Base-by-base conservation (phyloP, 1,139 yeast genomes). In the Candida pseudoviswanathii region DNA sequence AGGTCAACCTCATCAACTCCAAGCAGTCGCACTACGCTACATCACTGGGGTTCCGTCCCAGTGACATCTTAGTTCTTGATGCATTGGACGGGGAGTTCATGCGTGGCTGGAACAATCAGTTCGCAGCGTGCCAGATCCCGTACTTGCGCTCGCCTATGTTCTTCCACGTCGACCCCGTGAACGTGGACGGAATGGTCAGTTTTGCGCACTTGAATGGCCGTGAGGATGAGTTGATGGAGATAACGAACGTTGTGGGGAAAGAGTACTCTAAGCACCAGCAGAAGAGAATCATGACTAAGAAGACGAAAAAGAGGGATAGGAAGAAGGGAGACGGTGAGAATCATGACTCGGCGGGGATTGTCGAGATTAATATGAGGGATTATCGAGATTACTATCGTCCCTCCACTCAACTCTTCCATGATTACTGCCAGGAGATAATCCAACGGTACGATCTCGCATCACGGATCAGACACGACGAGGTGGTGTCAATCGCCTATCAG, bases 141-240 rank as follows among this genome's bases (percentile, higher is more conserved):
- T 66, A 59, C 51, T 62, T 77, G n/a, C 55, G 81, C 26, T 73
- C 79, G 1, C 81, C 82, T 2, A 77, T 77, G 81, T 76, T 77
- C 51, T 77, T 77, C 58, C 82, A 77, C 52, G 73, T 76, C 0
- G 81, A 77, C 51, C 81, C 81, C 0, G 70, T 64, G 3, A 75
- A 73, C 57, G 61, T 77, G 25, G 81, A 77, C 56, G 79, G 75
- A 0, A 55, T 77, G 61, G 69, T 72, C 16, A 69, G 73, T n/a
- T 77, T 59, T 64, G 76, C 81, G 1, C 66, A 70, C 51, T 49
- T 55, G 16, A 54, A 61, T 33, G 63, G 62, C 11, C 56, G 79
- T 25, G 71, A 75, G 47, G 47, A 53, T 6, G 77, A 76, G 44
- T 58, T 76, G 50, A 70, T 63, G 65, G 79, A 76, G 52, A 75